A percentile compares a stretch with the other conserved stretches of the same genome.
phyloP scores from a whole-genome alignment of 176 grass and related monocot genomes.

The Luzula sylvatica region DNA sequence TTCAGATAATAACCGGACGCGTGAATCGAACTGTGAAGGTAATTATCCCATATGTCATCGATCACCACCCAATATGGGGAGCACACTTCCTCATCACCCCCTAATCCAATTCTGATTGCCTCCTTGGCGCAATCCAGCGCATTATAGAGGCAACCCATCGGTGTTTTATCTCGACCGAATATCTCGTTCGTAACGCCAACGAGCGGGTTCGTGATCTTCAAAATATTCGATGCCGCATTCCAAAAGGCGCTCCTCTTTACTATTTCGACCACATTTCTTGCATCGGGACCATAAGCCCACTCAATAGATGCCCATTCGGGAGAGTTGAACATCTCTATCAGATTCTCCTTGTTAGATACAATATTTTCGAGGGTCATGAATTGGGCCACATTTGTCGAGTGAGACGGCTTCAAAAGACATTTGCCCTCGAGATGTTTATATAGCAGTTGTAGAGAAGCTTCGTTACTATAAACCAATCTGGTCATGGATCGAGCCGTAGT shows the following conservation, averaged over 20 bases:
- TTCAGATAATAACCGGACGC: slow-evolving; percentile 60
- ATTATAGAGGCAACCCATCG: slow-evolving; percentile 66
- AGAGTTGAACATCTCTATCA: slow-evolving; percentile 49
- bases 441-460: slow-evolving; percentile 34
- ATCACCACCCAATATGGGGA: slow-evolving; percentile 34
- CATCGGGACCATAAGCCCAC: slow-evolving; percentile 27
- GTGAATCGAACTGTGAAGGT: slow-evolving; percentile 66
- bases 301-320: slow-evolving; percentile 30
- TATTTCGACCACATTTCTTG: slow-evolving; percentile 24
- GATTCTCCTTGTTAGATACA: slow-evolving; percentile 31
- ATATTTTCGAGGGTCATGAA: slow-evolving; percentile 57
- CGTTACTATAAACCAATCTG: slow-evolving; percentile 51
- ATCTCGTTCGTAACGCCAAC: slow-evolving; percentile 38
- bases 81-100: slow-evolving; percentile 25
- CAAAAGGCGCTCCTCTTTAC: slow-evolving; percentile 47
- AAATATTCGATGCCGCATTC: slow-evolving; percentile 37
- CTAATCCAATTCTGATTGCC: slow-evolving; percentile 35
- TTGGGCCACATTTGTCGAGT: slow-evolving; percentile 37
- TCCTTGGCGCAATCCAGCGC: slow-evolving; percentile 71
- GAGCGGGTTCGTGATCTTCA: slow-evolving; percentile 62
- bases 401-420: slow-evolving; percentile 44
- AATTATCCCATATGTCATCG: slow-evolving; percentile 58
- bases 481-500: slow-evolving; percentile 44
- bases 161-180: slow-evolving; percentile 25
- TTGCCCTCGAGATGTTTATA: slow-evolving; percentile 11